Percentiles rank a stretch among this genome's conserved stretches.
These are phyloP conservation scores for Rosa persica DNA, from an alignment of 306 rosid genomes.

Conservation along the genomic window DNA sequence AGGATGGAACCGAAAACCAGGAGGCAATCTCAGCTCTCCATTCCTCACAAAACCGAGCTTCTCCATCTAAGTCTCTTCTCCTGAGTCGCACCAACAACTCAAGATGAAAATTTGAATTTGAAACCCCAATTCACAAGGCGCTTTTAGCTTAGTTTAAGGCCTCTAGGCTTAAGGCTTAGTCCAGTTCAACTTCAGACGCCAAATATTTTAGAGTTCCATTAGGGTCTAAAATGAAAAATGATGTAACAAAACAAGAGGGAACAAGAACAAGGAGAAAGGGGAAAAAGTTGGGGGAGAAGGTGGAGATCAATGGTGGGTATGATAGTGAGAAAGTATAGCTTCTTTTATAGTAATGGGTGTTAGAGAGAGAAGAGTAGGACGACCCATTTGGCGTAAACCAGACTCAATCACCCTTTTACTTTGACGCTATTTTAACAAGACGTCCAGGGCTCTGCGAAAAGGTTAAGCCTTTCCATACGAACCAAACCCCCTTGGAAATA, in stretches of 20 bases:
- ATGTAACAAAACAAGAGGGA: conserved; percentile 18
- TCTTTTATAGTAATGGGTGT: conserved; percentile 84
- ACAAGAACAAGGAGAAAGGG: conserved; percentile 15
- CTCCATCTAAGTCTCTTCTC: conserved; percentile 33
- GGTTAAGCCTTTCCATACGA: conserved; percentile 2
- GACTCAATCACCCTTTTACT: conserved; percentile 71
- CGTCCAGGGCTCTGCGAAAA: conserved; percentile 21
- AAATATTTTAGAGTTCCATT: conserved; percentile 27
- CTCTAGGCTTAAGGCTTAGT: too few relatives aligned
- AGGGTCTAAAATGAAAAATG: neutral
- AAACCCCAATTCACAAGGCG: neutral
- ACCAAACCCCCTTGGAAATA: conserved; percentile 31
- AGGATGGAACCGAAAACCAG: conserved; percentile 95
- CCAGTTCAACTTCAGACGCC: conserved; percentile 1
- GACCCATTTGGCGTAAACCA: conserved; percentile 82
- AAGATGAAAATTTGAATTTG: neutral
- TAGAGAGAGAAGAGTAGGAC: conserved; percentile 27
- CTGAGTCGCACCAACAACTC: neutral
- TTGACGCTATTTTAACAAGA: conserved; percentile 41
- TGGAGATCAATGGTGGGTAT: conserved; percentile 28
- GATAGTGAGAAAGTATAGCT: conserved; percentile 42
- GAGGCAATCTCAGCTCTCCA: conserved; percentile 83
- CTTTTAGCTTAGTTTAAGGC: too few relatives aligned
- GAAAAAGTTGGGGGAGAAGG: conserved; percentile 4
- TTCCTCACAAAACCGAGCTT: conserved; percentile 64